Base-by-base conservation (phyloP, 2,329 filamentous ascomycete genomes). In the Colletotrichum karsti region DNA sequence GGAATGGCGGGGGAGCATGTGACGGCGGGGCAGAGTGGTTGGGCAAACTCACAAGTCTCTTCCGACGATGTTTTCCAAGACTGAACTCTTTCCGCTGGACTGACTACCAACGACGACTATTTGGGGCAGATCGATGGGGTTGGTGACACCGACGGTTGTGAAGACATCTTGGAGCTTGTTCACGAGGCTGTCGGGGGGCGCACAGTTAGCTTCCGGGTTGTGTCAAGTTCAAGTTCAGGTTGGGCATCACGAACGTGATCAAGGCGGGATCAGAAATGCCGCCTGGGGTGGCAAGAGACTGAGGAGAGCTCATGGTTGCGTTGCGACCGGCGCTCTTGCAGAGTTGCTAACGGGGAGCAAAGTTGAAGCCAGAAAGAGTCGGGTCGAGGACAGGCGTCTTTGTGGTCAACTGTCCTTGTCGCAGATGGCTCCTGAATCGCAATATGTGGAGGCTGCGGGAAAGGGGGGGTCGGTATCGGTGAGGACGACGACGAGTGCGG, bases 131-230 rank as follows among this genome's bases (percentile, higher is more conserved):
- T 99, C 96, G 87, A 99, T 99, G 70, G 96, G 96, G 83, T 99
- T 99, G 89, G 97, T 96, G 77, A 98, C 96, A 75, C 96, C 96
- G 74, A 99, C 96, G 44, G 96, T 98, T 70, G 95, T 92, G 80
- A 99, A 99, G 74, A 99, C 96, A 93, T 99, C 96, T 81, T 99
- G 96, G 53, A 99, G 91, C 87, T 97, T 98, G 87, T 99, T 99
- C 80, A 99, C 96, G 75, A 98, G 92, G 77, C 89, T 91, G 37
- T 54, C 22, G 28, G 20, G 59, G 44, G 33, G 37, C 50, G 63
- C 48, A 53, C 54, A 46, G 60, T 69, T 67, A 69, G 60, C 62
- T 54, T 65, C 48, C 67, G 74, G 70, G 68, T 56, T 68, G 62
- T 33, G 28, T 62, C 48, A 18, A 53, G 39, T 35, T 35, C n/a